Percentiles rank a stretch among this genome's conserved stretches.
phyloP scores from a whole-genome alignment of 2,329 filamentous ascomycete species.

The Colletotrichum magnum region DNA sequence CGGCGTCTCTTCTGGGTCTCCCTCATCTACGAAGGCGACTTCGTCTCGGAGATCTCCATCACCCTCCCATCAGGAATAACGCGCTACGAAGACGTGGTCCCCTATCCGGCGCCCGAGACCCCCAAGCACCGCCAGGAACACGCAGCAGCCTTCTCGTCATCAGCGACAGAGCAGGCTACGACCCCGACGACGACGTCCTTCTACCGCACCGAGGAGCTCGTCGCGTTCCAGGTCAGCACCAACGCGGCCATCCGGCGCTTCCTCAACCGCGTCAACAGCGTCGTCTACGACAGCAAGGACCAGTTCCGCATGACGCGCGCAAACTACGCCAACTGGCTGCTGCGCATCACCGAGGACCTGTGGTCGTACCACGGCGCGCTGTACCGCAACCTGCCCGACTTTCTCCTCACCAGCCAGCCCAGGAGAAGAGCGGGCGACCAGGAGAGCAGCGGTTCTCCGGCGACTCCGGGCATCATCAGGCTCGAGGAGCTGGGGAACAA shows the following conservation, averaged over 20 bases:
- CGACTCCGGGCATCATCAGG: constrained; percentile 36
- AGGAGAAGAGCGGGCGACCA: background rate
- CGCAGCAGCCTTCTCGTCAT: background rate
- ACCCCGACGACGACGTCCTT: constrained; percentile 10
- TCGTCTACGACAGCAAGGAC: constrained; percentile 48
- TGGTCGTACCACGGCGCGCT: constrained; percentile 47
- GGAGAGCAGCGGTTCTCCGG: constrained; percentile 8
- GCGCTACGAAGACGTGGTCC: constrained; percentile 47
- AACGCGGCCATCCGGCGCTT: constrained; percentile 49
- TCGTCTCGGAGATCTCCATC: constrained; percentile 48
- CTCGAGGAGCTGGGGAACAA: constrained; percentile 44
- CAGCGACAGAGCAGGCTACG: background rate
- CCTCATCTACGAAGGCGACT: constrained; percentile 50
- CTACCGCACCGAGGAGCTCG: constrained; percentile 44
- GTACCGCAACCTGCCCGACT: constrained; percentile 46
- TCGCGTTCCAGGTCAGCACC: constrained; percentile 49
- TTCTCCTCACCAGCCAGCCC: constrained; percentile 42
- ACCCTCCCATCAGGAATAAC: constrained; percentile 48
- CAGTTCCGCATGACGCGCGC: constrained; percentile 41
- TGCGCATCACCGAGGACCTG: constrained; percentile 45
- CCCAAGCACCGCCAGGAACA: constrained; percentile 12
- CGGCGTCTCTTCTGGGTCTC: constrained; percentile 48
- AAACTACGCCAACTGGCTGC: constrained; percentile 47
- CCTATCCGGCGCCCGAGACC: constrained; percentile 41
- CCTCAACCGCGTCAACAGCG: constrained; percentile 48